Percentiles rank a stretch among this genome's conserved stretches.
phyloP scores from a whole-genome alignment of 2,329 filamentous ascomycete genomes.

The Neoscytalidium dimidiatum region DNA sequence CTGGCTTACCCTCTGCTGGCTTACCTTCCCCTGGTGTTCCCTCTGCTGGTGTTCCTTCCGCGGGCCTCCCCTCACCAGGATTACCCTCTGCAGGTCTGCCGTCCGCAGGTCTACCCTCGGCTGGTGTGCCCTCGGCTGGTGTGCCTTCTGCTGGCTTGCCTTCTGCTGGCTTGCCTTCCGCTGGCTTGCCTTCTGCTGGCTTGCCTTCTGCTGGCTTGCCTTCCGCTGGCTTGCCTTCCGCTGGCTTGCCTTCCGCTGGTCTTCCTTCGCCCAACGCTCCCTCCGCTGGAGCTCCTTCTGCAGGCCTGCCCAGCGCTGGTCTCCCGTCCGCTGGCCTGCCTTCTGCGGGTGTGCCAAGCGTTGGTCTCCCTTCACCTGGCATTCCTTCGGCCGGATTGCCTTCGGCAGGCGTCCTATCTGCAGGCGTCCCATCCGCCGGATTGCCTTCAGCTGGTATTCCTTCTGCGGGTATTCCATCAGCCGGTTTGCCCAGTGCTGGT shows the following conservation, averaged over 20 bases:
- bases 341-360: too few species aligned
- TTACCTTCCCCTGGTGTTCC: not conserved
- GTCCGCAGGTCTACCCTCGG: not conserved
- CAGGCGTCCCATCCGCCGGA: not conserved
- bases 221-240: not conserved
- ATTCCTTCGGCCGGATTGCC: not conserved
- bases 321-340: too few species aligned
- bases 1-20: not conserved
- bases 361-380: not conserved
- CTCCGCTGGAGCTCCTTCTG: not conserved
- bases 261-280: not conserved
- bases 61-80: too few species aligned
- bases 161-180: not conserved
- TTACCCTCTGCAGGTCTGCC: not conserved
- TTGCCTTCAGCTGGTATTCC: not conserved
- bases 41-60: not conserved
- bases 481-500: not conserved
- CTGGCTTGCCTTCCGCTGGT: not conserved
- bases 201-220: too few species aligned
- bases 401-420: not conserved
- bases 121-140: not conserved
- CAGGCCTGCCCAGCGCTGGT: not conserved
- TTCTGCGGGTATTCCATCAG: not conserved
- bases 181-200: not conserved
- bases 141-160: not conserved